Base-by-base conservation (phyloP, 1,139 yeast species). In the Debaryomyces robertsiae region DNA sequence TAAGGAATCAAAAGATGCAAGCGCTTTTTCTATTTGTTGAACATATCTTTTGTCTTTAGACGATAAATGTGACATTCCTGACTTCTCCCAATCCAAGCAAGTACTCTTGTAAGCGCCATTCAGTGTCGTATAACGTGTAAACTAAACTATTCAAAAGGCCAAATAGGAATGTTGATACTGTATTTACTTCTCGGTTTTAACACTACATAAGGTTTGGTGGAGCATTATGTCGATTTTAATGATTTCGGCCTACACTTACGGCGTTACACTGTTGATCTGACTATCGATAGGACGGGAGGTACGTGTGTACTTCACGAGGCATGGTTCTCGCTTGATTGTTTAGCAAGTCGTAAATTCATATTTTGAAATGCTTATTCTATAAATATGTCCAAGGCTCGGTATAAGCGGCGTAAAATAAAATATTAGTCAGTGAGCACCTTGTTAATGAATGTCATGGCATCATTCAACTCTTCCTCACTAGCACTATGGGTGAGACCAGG, bases 1-100 rank as follows among this genome's bases (percentile, higher is more conserved):
- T 2, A 90, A 83, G n/a, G 82, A 63, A 42, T 88, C 96, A 66
- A 93, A 93, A n/a, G 82, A 70, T 6, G 78, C 71, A 19, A 93
- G 67, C 0, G 94, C 90, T 48, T 84, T 80, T 44, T 87, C 95
- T 5, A 90, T 77, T 47, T 73, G 79, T 23, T 80, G 74, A 18
- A 72, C 66, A 55, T 83, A 85, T 47, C 86, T 80, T 61, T 80
- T 84, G 57, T 85, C 90, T 53, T 81, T 84, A 2, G 89, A 60
- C 28, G 72, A 57, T 44, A 54, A 44, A 11, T 32, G 44, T 14
- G 43, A 30, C 27, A 22, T 34, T 29, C 36, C 42, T 13, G 32
- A 15, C n/a, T 37, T 32, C 24, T 27, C 38, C 16, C 32, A 36
- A 15, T 9, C 47, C 37, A 3, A 44, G 40, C 10, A 39, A 32